phyloP scores from a whole-genome alignment of 2,329 filamentous ascomycete genomes.

The Metarhizium anisopliae region DNA sequence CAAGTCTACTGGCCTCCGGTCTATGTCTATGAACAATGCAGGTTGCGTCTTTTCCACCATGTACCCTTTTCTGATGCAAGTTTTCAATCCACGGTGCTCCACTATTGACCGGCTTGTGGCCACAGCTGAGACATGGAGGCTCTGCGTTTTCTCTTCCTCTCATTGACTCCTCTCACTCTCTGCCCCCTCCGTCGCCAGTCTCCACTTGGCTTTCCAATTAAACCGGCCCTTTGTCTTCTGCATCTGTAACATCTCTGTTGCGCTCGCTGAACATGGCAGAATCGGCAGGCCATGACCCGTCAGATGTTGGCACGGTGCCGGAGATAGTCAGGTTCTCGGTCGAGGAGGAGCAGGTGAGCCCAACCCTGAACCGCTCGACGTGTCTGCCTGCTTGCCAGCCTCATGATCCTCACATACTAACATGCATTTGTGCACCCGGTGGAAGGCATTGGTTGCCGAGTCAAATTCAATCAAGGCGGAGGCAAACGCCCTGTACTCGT shows the following conservation, averaged over 20 bases:
- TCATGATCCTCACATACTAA: neutral
- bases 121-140: too few species aligned
- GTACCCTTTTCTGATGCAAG: too few species aligned
- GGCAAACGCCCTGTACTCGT: slow-evolving; percentile 73
- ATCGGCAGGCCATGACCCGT: neutral
- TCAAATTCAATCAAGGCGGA: slow-evolving; percentile 64
- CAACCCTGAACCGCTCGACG: neutral
- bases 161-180: neutral
- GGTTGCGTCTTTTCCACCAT: too few species aligned
- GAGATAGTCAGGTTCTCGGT: slow-evolving; percentile 36
- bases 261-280: neutral
- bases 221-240: too few species aligned
- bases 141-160: neutral
- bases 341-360: slow-evolving; percentile 45
- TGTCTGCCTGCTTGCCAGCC: neutral
- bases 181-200: neutral
- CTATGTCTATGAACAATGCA: too few species aligned
- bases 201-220: neutral
- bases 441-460: slow-evolving; percentile 58
- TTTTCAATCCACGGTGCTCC: too few species aligned
- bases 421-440: neutral
- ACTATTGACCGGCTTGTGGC: neutral
- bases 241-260: too few species aligned
- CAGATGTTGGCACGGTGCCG: slow-evolving; percentile 7
- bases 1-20: too few species aligned